These are phyloP conservation scores for barley (Hordeum vulgare) DNA, from an alignment of 176 grass and related monocot genomes.

Conservation along the genomic window MorexV3_pseudomolecules_assembly NC_058524.1:490964404-490964903, in stretches of 20 bases:
- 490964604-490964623: conserved; percentile 90
- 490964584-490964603: conserved; percentile 96
- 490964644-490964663: conserved; percentile 33
- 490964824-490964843: not conserved
- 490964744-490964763: conserved; percentile 35
- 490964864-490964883: not conserved
- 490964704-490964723: conserved; percentile 81
- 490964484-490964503: not conserved
- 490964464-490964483: not conserved
- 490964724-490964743: conserved; percentile 54
- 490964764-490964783: not conserved
- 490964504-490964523: conserved; percentile 47
- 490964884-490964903: not conserved
- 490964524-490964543: conserved; percentile 98
- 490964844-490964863: not conserved
- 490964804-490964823: not conserved
- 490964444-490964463: not conserved
- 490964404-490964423: not conserved
- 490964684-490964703: conserved; percentile 41
- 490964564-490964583: conserved; percentile 84
- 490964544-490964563: conserved; percentile 89
- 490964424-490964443: not conserved
- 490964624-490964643: conserved; percentile 45
- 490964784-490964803: conserved; percentile 18
- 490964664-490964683: conserved; percentile 53